Percentiles rank a stretch among this genome's conserved stretches.
These are phyloP conservation scores for Rhodotorula sp. DNA, from an alignment of 1,284 basidiomycete species.

Conservation along the genomic window DNA sequence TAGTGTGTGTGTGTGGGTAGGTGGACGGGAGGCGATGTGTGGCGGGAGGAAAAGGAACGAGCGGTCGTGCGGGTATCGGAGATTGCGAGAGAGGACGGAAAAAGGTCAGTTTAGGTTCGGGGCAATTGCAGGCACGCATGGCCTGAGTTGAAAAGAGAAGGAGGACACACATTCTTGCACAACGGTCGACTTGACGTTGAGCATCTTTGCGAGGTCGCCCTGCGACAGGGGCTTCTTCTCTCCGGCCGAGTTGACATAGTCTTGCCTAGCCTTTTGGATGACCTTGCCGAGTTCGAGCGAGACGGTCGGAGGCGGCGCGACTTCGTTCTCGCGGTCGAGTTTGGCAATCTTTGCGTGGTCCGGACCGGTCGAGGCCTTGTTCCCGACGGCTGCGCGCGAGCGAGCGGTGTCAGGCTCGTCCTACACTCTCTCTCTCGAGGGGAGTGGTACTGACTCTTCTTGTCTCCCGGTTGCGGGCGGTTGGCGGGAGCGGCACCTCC, in stretches of 20 bases:
- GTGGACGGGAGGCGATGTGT: background rate
- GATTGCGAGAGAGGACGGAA: background rate
- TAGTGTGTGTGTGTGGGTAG: background rate
- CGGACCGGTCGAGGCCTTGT: constrained; percentile 54
- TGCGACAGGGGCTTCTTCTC: constrained; percentile 61
- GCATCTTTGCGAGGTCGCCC: constrained; percentile 89
- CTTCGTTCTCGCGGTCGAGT: constrained; percentile 92
- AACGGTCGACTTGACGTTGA: constrained; percentile 85
- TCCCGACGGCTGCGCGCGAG: constrained; percentile 23
- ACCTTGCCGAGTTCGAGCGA: constrained; percentile 76
- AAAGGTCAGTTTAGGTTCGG: background rate
- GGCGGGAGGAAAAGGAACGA: background rate
- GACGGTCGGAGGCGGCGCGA: constrained; percentile 87
- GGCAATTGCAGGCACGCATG: too few species aligned
- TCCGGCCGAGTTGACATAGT: constrained; percentile 54
- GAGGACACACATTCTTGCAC: constrained; percentile 77
- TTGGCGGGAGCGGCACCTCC: constrained; percentile 34
- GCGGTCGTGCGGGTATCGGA: background rate
- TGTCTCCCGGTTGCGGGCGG: constrained; percentile 48
- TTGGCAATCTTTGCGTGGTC: constrained; percentile 93
- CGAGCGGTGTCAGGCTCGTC: background rate
- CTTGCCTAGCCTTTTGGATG: constrained; percentile 78
- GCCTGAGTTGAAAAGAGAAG: too few species aligned
- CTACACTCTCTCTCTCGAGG: background rate
- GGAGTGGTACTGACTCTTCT: constrained; percentile 48